These are phyloP conservation scores for Eucalyptus tenuipes DNA, from an alignment of 345 rosid genomes.

Conservation along the genomic window DNA sequence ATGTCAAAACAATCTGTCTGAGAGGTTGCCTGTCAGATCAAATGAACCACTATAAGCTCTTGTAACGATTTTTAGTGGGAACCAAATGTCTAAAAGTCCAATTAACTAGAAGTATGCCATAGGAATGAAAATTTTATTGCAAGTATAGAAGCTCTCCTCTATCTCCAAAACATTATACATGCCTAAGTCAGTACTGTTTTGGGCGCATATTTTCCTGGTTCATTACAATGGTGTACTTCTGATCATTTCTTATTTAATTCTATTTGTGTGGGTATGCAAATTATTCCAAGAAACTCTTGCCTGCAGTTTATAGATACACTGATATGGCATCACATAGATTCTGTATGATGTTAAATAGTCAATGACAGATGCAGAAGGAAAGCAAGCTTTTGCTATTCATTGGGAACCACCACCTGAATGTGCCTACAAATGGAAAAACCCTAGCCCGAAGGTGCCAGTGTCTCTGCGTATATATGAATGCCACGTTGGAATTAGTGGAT, in stretches of 20 bases:
- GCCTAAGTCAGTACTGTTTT: background rate
- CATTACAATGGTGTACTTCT: background rate
- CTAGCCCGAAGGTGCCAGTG: conserved; percentile 45
- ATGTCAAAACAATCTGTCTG: background rate
- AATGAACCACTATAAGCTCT: background rate
- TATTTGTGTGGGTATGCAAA: background rate
- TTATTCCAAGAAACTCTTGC: background rate
- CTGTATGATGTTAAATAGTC: background rate
- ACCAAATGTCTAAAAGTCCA: background rate
- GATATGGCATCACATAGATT: background rate
- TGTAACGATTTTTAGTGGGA: background rate
- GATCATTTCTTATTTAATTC: background rate
- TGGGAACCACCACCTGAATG: conserved; percentile 91
- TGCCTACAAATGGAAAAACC: conserved; percentile 72
- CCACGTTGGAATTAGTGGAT: conserved; percentile 93
- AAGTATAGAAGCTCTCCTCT: background rate
- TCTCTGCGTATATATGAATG: conserved; percentile 94
- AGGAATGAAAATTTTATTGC: background rate
- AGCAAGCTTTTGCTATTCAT: conserved; percentile 80
- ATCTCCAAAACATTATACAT: background rate
- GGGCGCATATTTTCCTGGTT: background rate
- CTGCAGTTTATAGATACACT: background rate
- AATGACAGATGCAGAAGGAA: conserved; percentile 48
- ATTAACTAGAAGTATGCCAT: background rate
- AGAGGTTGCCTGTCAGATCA: background rate